Base-by-base conservation (phyloP, 345 rosid genomes). In the Moricandia moricandioides region DNA sequence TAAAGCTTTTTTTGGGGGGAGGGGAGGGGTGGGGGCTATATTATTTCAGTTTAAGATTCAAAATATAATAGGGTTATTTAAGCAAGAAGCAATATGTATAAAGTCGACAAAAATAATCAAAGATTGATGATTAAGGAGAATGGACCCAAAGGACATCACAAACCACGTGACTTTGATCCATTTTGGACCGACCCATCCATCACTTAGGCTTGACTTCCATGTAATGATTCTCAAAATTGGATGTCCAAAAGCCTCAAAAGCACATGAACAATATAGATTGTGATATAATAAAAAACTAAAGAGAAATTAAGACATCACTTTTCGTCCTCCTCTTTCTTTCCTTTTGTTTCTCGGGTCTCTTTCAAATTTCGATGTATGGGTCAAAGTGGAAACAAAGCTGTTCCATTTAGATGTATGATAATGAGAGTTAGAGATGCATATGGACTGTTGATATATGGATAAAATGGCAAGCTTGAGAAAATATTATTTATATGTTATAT, bases 121-220 rank as follows among this genome's bases (percentile, higher is more conserved):
- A 78, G 64, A 27, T 27, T 78, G 73, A 78, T 78, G 73, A 66
- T 78, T 72, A 66, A 43, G 72, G 67, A 37, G 57, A 59, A 78
- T 66, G 77, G 81, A 71, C 77, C 76, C 75, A 57, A 71, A 56
- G 43, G 65, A 65, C 80, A 55, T 10, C n/a, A 65, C 17, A 27
- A 34, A 70, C 80, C 80, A 77, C 70, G 80, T 77, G 80, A 71
- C 71, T 14, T 43, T 63, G 52, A 77, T 65, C 72, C 34, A 34
- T 76, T 61, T 69, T 76, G 75, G 70, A 69, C 80, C 70, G 75
- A 69, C 74, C 79, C 43, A 40, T 10, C 79, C 79, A 70, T 70
- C 71, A 64, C 61, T 11, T 18, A 70, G 24, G 72, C 74, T 77
- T 77, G 76, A 63, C 66, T 70, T 71, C 76, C 71, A 77, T 61